A percentile compares a stretch with the other conserved stretches of the same genome.
Evolutionary conservation across 1,139 yeast genomes (phyloP).

Genomic region (Schwanniomyces etchellsii): DNA sequence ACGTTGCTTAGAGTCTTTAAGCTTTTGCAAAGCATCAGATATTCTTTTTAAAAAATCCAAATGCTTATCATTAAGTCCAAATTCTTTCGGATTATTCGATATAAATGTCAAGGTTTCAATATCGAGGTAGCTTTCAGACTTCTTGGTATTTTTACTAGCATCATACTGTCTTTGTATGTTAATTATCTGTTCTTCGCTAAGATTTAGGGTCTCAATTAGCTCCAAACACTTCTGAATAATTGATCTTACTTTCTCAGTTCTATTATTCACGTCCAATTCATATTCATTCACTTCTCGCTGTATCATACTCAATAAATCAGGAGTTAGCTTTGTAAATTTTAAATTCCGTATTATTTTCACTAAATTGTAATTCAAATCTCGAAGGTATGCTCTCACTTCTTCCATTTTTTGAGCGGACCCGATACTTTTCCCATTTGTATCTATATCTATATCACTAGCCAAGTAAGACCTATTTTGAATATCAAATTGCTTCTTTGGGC

Average conservation of each 20-base stretch:
- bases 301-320: conserved; percentile 19
- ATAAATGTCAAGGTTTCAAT: conserved; percentile 33
- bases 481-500: conserved; percentile 36
- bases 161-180: conserved; percentile 25
- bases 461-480: no score
- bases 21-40: conserved; percentile 19
- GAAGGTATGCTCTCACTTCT: conserved; percentile 17
- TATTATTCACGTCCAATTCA: conserved; percentile 18
- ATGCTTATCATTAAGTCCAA: conserved; percentile 35
- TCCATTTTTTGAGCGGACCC: conserved; percentile 5
- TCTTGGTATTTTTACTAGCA: conserved; percentile 6
- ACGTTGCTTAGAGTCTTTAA: conserved; percentile 27
- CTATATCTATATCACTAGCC: conserved; percentile 1
- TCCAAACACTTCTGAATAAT: conserved; percentile 23
- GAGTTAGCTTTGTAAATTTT: conserved; percentile 33
- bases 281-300: conserved; percentile 22
- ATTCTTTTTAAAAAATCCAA: conserved; percentile 26
- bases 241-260: conserved; percentile 19
- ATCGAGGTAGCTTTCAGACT: conserved; percentile 25
- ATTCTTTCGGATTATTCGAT: conserved; percentile 30
- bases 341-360: conserved; percentile 31
- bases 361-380: conserved; percentile 34
- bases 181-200: conserved; percentile 29
- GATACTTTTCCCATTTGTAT: neutral
- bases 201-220: conserved; percentile 22